Percentiles rank a stretch among this genome's conserved stretches.
Conservation (phyloP, 2,329 filamentous ascomycete species). For the Diaporthe batatas region DNA sequence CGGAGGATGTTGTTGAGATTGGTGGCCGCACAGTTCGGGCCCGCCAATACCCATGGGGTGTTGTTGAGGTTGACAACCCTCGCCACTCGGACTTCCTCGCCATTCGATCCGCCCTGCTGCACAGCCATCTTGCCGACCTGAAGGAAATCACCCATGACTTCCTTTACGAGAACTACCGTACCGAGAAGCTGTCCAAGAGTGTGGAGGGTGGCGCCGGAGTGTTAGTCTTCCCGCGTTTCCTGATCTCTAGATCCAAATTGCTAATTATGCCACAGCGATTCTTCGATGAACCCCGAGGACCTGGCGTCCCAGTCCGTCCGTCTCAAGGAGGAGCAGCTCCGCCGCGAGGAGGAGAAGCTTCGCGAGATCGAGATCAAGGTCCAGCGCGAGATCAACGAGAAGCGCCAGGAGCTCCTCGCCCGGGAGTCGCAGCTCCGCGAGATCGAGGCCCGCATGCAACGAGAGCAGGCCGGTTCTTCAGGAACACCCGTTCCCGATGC, state of each 20-base stretch:
- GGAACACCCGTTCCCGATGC: conserved; percentile 59
- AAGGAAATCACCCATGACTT: conserved; percentile 99
- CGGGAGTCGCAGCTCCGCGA: conserved; percentile 98
- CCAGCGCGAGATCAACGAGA: conserved; percentile 99
- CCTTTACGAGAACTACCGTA: conserved; percentile 99
- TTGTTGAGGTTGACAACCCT: conserved; percentile 99
- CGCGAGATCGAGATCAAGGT: conserved; percentile 99
- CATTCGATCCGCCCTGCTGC: conserved; percentile 94
- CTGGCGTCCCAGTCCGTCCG: conserved; percentile 96
- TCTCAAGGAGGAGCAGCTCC: conserved; percentile 99
- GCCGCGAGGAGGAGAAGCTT: conserved; percentile 99
- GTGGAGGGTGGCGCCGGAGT: conserved; percentile 90
- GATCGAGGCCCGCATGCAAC: conserved; percentile 97
- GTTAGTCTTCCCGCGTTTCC: conserved; percentile 70
- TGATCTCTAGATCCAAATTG: neutral
- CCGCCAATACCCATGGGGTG: conserved; percentile 98
- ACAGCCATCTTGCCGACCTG: conserved; percentile 97
- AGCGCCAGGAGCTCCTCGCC: conserved; percentile 96
- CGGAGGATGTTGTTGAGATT: conserved; percentile 94
- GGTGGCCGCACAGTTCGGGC: conserved; percentile 92
- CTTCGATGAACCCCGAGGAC: conserved; percentile 97
- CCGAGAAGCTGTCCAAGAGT: conserved; percentile 99
- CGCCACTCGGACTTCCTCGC: conserved; percentile 98
- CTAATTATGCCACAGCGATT: conserved; percentile 69
- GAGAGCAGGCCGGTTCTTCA: conserved; percentile 76